Base-by-base conservation (phyloP, 176 grass and related monocot species). In the Bromus sterilis region DNA sequence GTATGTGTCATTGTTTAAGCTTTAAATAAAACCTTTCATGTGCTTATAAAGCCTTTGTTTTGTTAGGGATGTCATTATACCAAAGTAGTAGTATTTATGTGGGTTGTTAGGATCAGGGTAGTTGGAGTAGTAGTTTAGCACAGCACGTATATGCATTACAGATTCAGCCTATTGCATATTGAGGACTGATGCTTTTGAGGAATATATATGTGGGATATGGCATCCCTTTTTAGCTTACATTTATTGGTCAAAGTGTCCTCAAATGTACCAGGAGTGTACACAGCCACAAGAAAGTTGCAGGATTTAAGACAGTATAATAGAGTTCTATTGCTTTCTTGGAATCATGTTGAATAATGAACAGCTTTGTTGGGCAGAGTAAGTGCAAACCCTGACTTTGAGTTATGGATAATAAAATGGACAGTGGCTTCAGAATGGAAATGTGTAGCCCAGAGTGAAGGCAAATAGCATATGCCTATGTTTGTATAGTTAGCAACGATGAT, bases 1-100 rank as follows among this genome's bases (percentile, higher is more conserved):
- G 95, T 98, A 89, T 69, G 88, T 88, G 33, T 72, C 21, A 0
- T 44, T 77, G 65, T 77, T 63, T 71, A 5, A 9, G 25, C 64
- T 72, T 70, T 85, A 56, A 72, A 76, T 75, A 71, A 42, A 64
- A 44, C 31, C 66, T 65, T 20, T 57, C 29, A 71, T 81, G 35
- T 8, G 15, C 12, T 9, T 0, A 14, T 80, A 59, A 70, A 81
- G 33, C 15, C 9, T 63, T 62, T n/a, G 28, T 16, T 82, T 81
- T 43, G 56, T 72, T 89, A 71, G 33, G 43, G 40, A 51, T 80
- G 51, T 23, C 61, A 62, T 75, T 83, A 18, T 48, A 39, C 78
- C 33, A 4, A 28, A 15, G 42, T 62, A 75, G 0, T 81, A 73
- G 0, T 84, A 20, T 56, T 86, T 78, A 58, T 63, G 44, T 84